Conservation (phyloP, 345 rosid species). For the Cardamine occulta region DNA sequence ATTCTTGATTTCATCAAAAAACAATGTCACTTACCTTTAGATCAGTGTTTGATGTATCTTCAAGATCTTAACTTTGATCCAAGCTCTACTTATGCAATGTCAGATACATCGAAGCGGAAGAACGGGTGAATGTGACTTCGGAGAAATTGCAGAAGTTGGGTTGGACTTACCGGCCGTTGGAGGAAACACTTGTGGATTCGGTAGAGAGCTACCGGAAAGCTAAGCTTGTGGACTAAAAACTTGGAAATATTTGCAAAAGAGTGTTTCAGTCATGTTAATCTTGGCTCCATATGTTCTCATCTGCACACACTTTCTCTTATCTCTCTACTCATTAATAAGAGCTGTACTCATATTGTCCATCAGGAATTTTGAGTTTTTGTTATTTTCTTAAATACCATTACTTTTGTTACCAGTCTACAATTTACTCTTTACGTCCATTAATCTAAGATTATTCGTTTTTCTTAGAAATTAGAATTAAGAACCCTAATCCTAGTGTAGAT, state of each 20-base stretch:
- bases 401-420: neutral
- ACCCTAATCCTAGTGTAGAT: neutral
- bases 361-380: neutral
- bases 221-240: conserved; percentile 50
- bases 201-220: conserved; percentile 53
- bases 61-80: conserved; percentile 9
- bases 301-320: neutral
- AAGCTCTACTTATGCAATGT: conserved; percentile 27
- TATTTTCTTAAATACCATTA: neutral
- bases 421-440: neutral
- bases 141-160: conserved; percentile 58
- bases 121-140: conserved; percentile 40
- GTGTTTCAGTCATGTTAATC: neutral
- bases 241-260: conserved; percentile 17
- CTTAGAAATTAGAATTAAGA: neutral
- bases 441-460: neutral
- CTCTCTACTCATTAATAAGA: conserved; percentile 16
- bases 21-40: neutral
- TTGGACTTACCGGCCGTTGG: conserved; percentile 60
- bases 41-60: conserved; percentile 6
- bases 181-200: conserved; percentile 62
- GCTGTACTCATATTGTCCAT: neutral
- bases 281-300: neutral
- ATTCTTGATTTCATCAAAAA: neutral
- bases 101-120: conserved; percentile 48